Conservation (phyloP, 352 stramenopile genomes). For the Phytopythium mirpurense region DNA sequence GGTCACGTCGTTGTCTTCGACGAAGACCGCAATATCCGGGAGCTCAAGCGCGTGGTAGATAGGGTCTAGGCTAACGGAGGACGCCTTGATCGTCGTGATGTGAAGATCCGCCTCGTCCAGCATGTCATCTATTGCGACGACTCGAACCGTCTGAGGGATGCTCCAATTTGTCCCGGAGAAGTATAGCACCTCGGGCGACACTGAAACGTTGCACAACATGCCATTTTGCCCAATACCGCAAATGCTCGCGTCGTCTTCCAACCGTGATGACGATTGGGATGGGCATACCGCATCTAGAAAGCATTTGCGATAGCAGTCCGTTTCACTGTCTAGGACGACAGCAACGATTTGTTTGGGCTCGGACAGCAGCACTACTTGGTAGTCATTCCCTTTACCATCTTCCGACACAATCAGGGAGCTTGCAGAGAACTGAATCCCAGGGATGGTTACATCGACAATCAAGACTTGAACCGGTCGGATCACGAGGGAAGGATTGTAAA, state of each 20-base stretch:
- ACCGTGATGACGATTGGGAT: slow-evolving; percentile 15
- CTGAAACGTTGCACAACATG: slow-evolving; percentile 61
- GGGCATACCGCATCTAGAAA: slow-evolving; percentile 22
- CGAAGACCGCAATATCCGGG: slow-evolving; percentile 53
- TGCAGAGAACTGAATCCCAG: slow-evolving; percentile 65
- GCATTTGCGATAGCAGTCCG: slow-evolving; percentile 56
- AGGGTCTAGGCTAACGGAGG: slow-evolving; percentile 35
- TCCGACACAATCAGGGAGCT: slow-evolving; percentile 60
- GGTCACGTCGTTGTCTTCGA: slow-evolving; percentile 64
- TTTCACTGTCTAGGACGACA: slow-evolving; percentile 38
- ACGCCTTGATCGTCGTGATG: slow-evolving; percentile 43
- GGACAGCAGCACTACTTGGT: slow-evolving; percentile 62
- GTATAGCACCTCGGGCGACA: slow-evolving; percentile 36
- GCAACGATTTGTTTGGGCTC: slow-evolving; percentile 48
- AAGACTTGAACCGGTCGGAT: slow-evolving; percentile 15
- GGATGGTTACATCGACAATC: slow-evolving; percentile 48
- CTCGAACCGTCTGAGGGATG: slow-evolving; percentile 54
- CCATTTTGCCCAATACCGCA: slow-evolving; percentile 3
- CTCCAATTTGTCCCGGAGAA: slow-evolving; percentile 57
- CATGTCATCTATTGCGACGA: slow-evolving; percentile 63
- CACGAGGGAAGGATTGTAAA: slow-evolving; percentile 17
- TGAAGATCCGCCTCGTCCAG: slow-evolving; percentile 68
- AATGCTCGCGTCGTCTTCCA: background rate
- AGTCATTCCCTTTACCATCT: slow-evolving; percentile 61
- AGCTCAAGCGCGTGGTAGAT: slow-evolving; percentile 57